Conservation (phyloP, 1,284 basidiomycete species). For the Malassezia restricta region DNA sequence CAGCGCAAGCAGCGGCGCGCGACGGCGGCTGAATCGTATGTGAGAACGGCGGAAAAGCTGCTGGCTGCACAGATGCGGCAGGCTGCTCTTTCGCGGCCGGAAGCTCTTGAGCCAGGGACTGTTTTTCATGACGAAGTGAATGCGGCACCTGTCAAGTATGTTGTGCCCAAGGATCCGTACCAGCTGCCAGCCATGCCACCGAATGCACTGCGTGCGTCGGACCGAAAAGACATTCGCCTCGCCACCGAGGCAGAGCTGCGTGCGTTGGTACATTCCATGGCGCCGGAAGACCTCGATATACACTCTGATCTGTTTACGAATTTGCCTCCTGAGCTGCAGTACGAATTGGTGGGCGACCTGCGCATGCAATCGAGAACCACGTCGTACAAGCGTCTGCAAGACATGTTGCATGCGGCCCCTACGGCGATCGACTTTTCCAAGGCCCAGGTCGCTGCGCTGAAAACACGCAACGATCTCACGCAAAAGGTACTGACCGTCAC, state of each 20-base stretch:
- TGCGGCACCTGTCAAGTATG: background rate
- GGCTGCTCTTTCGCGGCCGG: constrained; percentile 56
- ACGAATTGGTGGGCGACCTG: constrained; percentile 93
- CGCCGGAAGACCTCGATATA: constrained; percentile 40
- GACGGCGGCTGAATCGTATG: constrained; percentile 44
- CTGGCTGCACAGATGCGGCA: constrained; percentile 84
- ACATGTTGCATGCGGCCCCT: constrained; percentile 68
- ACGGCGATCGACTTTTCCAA: constrained; percentile 90
- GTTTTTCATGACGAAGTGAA: constrained; percentile 25
- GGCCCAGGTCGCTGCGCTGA: constrained; percentile 65
- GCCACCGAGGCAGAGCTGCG: constrained; percentile 41
- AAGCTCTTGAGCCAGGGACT: constrained; percentile 49
- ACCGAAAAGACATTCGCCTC: constrained; percentile 34
- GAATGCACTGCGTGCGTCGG: constrained; percentile 20
- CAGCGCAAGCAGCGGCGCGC: constrained; percentile 55
- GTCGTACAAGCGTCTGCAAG: constrained; percentile 75
- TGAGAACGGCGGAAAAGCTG: constrained; percentile 60
- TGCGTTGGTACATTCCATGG: constrained; percentile 33
- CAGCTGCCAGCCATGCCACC: constrained; percentile 36
- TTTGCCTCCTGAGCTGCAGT: constrained; percentile 87
- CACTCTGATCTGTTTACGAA: constrained; percentile 57
- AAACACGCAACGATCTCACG: constrained; percentile 78
- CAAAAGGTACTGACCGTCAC: constrained; percentile 90
- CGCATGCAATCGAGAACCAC: constrained; percentile 85
- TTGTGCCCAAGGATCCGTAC: constrained; percentile 34